phyloP scores from a whole-genome alignment of 140 eudicot genomes.

The Bidens hawaiensis region DNA sequence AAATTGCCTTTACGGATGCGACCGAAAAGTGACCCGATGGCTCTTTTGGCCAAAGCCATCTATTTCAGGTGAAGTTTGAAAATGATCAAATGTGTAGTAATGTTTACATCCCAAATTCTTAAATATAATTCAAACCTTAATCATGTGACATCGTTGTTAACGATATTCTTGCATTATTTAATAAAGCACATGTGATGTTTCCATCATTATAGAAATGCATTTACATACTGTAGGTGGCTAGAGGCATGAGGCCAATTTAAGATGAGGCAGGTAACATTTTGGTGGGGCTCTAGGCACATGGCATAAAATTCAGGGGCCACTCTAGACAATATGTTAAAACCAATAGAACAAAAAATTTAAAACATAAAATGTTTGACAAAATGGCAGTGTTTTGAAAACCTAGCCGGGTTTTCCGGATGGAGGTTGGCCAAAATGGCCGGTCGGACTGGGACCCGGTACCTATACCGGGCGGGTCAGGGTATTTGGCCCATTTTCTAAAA shows the following conservation, averaged over 20 bases:
- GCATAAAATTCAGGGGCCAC: conserved; percentile 8
- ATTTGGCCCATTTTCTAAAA: too few relatives aligned
- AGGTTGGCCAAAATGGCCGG: too few relatives aligned
- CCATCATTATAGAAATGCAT: background rate
- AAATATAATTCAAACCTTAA: background rate
- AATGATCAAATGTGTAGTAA: too few relatives aligned
- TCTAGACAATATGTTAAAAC: background rate
- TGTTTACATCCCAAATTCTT: background rate
- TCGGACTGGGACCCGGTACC: too few relatives aligned
- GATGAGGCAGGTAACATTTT: conserved; percentile 12
- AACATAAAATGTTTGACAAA: background rate
- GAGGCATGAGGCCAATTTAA: conserved; percentile 8
- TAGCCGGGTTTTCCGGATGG: too few relatives aligned
- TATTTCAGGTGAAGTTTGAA: too few relatives aligned
- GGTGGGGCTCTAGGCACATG: conserved; percentile 32
- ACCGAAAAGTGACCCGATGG: too few relatives aligned
- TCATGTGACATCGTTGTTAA: background rate
- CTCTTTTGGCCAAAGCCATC: too few relatives aligned
- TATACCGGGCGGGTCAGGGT: too few relatives aligned
- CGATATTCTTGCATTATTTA: background rate
- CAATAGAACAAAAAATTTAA: background rate
- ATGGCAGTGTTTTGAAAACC: too few relatives aligned
- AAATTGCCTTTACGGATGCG: too few relatives aligned
- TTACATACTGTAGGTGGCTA: conserved; percentile 6
- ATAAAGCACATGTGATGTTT: background rate